Evolutionary conservation across 2,329 filamentous ascomycete genomes (phyloP).

Genomic region (Cercospora sp.): DNA sequence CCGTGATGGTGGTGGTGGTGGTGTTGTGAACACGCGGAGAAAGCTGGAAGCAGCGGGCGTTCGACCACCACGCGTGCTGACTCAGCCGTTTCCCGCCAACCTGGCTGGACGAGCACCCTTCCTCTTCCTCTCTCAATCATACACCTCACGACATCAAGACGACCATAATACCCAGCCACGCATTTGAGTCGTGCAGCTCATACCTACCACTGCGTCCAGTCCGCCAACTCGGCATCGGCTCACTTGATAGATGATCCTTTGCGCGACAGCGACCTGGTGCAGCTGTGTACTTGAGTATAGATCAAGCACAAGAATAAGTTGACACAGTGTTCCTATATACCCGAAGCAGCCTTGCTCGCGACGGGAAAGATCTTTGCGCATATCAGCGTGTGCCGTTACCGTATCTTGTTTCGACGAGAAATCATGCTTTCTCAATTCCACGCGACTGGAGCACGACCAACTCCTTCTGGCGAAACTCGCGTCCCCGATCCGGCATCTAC

Average conservation of each 20-base stretch:
- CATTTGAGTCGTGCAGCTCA: background rate
- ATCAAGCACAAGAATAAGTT: background rate
- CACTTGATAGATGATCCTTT: background rate
- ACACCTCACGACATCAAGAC: background rate
- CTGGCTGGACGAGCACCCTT: background rate
- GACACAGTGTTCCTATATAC: background rate
- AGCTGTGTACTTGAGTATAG: no score
- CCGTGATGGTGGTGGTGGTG: background rate
- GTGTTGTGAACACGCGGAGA: background rate
- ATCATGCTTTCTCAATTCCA: background rate
- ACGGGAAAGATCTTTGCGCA: background rate
- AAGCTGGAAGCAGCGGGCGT: background rate
- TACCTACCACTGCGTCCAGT: background rate
- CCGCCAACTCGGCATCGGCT: background rate
- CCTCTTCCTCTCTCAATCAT: background rate
- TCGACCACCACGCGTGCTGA: background rate
- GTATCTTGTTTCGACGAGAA: background rate
- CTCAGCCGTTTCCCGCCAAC: background rate
- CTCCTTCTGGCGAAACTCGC: background rate
- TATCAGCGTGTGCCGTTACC: background rate
- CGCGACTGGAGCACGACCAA: background rate
- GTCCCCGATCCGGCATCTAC: background rate
- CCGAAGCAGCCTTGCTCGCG: background rate
- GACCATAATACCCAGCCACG: background rate
- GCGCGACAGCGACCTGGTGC: background rate